These are phyloP conservation scores for Teratosphaeria viscida DNA, from an alignment of 2,329 filamentous ascomycete genomes.

Conservation along the genomic window DNA sequence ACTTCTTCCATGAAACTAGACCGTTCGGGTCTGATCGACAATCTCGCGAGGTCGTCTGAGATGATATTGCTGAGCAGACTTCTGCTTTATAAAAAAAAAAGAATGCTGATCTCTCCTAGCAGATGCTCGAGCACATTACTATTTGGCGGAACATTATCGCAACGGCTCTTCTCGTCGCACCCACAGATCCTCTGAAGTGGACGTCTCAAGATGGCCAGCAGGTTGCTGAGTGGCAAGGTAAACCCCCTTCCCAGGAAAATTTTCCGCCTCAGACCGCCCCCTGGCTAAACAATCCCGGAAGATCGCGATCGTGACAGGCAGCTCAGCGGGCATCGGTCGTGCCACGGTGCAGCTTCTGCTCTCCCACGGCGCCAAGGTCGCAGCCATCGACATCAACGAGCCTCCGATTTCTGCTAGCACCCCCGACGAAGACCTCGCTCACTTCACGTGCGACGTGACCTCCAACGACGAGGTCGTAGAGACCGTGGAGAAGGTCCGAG, in stretches of 20 bases:
- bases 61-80: no score
- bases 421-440: neutral
- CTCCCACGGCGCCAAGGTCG: neutral
- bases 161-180: neutral
- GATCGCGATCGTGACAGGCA: neutral
- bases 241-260: neutral
- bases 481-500: conserved; percentile 30
- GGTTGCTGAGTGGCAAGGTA: neutral
- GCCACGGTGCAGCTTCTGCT: neutral
- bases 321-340: neutral
- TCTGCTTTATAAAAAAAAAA: no score
- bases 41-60: no score
- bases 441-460: neutral
- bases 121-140: no score
- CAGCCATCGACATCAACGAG: neutral
- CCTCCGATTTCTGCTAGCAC: neutral
- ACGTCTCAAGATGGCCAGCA: neutral
- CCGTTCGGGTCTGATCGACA: no score
- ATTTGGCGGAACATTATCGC: no score
- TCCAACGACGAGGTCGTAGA: conserved; percentile 16
- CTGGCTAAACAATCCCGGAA: neutral
- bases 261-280: conserved; percentile 19
- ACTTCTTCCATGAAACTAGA: no score
- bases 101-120: no score
- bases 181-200: neutral